phyloP scores from a whole-genome alignment of 352 stramenopile species.

The Thraustotheca clavata region DNA sequence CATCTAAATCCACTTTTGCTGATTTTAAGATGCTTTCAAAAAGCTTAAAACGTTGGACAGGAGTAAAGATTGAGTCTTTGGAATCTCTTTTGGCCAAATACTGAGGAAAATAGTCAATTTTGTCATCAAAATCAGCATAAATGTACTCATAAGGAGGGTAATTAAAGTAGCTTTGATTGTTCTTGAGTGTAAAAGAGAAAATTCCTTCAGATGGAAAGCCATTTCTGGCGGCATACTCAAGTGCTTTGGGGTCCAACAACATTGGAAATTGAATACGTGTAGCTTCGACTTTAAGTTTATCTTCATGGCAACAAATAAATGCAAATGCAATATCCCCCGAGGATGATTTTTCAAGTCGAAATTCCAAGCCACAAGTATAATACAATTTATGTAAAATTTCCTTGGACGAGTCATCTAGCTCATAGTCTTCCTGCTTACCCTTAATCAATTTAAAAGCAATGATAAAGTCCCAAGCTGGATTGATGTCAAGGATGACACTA shows the following conservation, averaged over 20 bases:
- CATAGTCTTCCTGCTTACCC: no score
- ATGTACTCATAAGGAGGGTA: constrained; percentile 82
- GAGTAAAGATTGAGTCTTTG: constrained; percentile 54
- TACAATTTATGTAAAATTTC: constrained; percentile 68
- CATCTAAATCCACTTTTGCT: constrained; percentile 55
- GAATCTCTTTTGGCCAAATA: constrained; percentile 39
- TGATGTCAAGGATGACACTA: no score
- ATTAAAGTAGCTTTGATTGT: constrained; percentile 65
- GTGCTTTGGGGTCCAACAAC: constrained; percentile 52
- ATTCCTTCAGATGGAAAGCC: constrained; percentile 64
- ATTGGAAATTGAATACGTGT: constrained; percentile 66
- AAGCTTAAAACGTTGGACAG: constrained; percentile 63
- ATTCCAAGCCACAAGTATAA: constrained; percentile 46
- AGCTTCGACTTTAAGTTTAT: constrained; percentile 59
- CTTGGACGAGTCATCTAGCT: no score
- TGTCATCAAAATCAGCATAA: constrained; percentile 70
- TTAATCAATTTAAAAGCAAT: no score
- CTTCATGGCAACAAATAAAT: constrained; percentile 66
- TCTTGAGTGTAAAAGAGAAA: constrained; percentile 66
- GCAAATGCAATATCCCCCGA: constrained; percentile 64
- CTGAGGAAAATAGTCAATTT: constrained; percentile 46
- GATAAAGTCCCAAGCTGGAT: no score
- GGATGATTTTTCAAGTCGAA: constrained; percentile 64
- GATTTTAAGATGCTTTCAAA: constrained; percentile 83
- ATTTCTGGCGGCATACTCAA: constrained; percentile 51